Percentiles rank a stretch among this genome's conserved stretches.
These are phyloP conservation scores for Backusella mclennaniae DNA, from an alignment of 192 early-diverging fungal genomes.

Conservation along the genomic window DNA sequence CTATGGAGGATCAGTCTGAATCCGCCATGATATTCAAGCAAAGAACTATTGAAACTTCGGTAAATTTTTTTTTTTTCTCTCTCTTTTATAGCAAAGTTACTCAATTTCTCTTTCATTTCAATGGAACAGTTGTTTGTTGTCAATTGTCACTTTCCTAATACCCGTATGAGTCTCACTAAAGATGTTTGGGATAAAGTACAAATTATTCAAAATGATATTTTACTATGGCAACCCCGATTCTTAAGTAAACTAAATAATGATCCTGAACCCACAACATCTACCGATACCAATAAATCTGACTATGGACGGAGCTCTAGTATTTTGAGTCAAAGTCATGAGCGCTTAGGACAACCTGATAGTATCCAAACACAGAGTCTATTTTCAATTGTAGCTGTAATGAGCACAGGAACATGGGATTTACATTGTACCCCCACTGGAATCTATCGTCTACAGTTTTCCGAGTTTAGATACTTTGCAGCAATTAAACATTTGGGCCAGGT, in stretches of 20 bases:
- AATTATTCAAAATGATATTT: constrained; percentile 42
- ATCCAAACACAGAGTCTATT: constrained; percentile 10
- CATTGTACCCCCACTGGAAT: neutral
- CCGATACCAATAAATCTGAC: neutral
- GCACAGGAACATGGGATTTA: constrained; percentile 28
- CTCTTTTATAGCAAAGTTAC: neutral
- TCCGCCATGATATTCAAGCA: constrained; percentile 55
- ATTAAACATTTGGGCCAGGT: constrained; percentile 41
- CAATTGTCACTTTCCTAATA: constrained; percentile 43
- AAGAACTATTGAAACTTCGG: constrained; percentile 54
- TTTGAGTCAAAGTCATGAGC: constrained; percentile 28
- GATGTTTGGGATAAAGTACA: constrained; percentile 38
- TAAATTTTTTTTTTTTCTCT: constrained; percentile 26
- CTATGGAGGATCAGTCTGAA: constrained; percentile 56
- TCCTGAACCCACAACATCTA: neutral
- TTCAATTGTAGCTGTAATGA: constrained; percentile 22
- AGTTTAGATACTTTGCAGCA: constrained; percentile 48
- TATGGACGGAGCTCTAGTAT: constrained; percentile 10
- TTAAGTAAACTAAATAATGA: neutral
- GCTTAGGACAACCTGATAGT: neutral
- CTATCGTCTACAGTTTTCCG: constrained; percentile 36
- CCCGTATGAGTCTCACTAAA: constrained; percentile 33
- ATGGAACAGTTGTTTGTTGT: constrained; percentile 33
- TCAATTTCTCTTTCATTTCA: neutral
- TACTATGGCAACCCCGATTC: constrained; percentile 42